These are phyloP conservation scores for Glycine tomentella DNA, from an alignment of 306 rosid genomes.

Conservation along the genomic window DNA sequence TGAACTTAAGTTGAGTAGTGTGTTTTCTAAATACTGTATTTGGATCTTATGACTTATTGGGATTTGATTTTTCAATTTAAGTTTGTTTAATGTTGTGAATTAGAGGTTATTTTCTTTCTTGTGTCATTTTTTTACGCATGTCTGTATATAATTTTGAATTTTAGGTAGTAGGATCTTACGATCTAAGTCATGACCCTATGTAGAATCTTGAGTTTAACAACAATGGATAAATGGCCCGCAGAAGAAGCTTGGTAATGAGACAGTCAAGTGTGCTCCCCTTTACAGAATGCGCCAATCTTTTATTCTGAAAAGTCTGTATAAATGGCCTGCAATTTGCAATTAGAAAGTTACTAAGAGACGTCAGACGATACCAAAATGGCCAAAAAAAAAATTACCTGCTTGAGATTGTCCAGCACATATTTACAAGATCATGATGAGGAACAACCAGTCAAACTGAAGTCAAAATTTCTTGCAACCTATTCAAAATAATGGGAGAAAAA, in stretches of 20 bases:
- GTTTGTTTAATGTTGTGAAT: too few species aligned
- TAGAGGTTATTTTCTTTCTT: neutral
- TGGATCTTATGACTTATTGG: too few species aligned
- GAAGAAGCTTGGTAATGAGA: conserved; percentile 93
- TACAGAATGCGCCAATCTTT: too few species aligned
- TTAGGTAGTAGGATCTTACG: too few species aligned
- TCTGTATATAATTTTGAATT: too few species aligned
- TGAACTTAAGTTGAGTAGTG: too few species aligned
- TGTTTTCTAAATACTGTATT: too few species aligned
- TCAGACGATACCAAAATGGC: conserved; percentile 28
- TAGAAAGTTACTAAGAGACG: conserved; percentile 12
- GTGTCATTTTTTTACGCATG: too few species aligned
- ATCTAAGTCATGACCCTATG: too few species aligned
- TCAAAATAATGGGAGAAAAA: too few species aligned
- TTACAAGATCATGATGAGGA: conserved; percentile 97
- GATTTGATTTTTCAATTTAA: too few species aligned
- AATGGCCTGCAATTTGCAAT: conserved; percentile 10
- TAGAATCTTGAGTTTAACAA: neutral
- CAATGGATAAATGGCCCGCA: conserved; percentile 64
- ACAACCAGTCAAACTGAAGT: conserved; percentile 93
- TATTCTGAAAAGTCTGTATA: conserved; percentile 98
- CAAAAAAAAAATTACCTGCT: conserved; percentile 71
- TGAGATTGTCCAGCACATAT: conserved; percentile 96
- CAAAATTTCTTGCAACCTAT: too few species aligned
- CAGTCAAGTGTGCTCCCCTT: conserved; percentile 92